Conservation (phyloP, 1,284 basidiomycete species). For the Ustilago loliicola region DNA sequence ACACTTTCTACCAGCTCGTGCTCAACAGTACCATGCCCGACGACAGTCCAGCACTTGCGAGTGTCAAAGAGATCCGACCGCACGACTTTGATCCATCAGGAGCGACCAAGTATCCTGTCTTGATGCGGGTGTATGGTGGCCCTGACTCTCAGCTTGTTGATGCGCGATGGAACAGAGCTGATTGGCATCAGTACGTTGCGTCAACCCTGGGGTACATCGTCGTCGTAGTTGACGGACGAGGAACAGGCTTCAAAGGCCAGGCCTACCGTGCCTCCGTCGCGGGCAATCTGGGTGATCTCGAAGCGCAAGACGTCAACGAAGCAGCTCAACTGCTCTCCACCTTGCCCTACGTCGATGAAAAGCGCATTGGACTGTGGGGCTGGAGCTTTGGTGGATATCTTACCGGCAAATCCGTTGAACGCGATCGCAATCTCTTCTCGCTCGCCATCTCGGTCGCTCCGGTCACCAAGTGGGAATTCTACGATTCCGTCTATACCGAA, state of each 20-base stretch:
- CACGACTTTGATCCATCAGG: constrained; percentile 92
- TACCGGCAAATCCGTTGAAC: constrained; percentile 70
- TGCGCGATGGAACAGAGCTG: constrained; percentile 40
- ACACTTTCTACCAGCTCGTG: constrained; percentile 72
- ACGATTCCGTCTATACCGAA: constrained; percentile 91
- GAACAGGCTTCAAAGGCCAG: constrained; percentile 90
- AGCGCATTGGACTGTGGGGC: constrained; percentile 81
- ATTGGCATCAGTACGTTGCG: constrained; percentile 87
- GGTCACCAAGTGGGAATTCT: constrained; percentile 71
- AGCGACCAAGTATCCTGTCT: constrained; percentile 89
- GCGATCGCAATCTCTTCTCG: constrained; percentile 84
- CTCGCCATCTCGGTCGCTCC: constrained; percentile 87
- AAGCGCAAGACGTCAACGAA: constrained; percentile 87
- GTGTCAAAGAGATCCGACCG: constrained; percentile 89
- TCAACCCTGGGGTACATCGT: constrained; percentile 86
- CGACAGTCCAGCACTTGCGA: constrained; percentile 76
- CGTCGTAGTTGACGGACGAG: constrained; percentile 90
- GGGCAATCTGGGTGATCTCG: constrained; percentile 85
- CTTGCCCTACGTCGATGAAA: constrained; percentile 82
- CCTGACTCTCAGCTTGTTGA: constrained; percentile 77
- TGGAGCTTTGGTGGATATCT: constrained; percentile 67
- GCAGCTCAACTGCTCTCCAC: constrained; percentile 75
- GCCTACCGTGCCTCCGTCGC: constrained; percentile 84
- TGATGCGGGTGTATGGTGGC: constrained; percentile 79
- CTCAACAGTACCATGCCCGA: constrained; percentile 44